These are phyloP conservation scores for Exobasidium rhododendri DNA, from an alignment of 1,284 basidiomycete species.

Conservation along the genomic window DNA sequence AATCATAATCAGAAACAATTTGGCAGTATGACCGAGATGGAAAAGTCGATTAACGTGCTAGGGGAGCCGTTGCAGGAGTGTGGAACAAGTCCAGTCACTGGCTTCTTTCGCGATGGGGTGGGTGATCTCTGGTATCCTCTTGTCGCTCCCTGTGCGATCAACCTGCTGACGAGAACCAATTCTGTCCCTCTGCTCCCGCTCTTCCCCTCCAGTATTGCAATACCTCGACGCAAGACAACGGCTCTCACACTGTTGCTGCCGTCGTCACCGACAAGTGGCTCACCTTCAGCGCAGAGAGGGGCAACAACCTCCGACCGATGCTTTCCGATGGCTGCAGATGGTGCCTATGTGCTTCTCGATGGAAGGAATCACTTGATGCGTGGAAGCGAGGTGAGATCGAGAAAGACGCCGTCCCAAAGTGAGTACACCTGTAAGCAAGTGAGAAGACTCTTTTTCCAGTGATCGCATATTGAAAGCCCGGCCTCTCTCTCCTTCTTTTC, in stretches of 20 bases:
- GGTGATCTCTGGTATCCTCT: too few relatives aligned
- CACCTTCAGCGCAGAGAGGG: constrained; percentile 33
- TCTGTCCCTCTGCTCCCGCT: too few relatives aligned
- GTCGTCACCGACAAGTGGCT: constrained; percentile 35
- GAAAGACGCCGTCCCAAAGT: constrained; percentile 28
- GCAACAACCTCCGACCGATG: constrained; percentile 38
- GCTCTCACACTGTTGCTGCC: constrained; percentile 38
- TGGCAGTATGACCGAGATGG: constrained; percentile 23
- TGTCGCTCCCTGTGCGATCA: too few relatives aligned
- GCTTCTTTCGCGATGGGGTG: constrained; percentile 35
- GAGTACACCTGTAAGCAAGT: too few relatives aligned
- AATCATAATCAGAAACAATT: neutral
- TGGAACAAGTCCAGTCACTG: constrained; percentile 34
- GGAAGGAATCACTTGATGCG: constrained; percentile 70
- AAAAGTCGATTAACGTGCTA: constrained; percentile 35
- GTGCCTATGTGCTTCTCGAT: constrained; percentile 40
- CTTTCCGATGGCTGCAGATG: constrained; percentile 36
- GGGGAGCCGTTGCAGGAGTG: constrained; percentile 30
- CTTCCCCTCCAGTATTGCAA: constrained; percentile 33
- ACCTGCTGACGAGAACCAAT: too few relatives aligned
- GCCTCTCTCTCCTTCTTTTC: too few relatives aligned
- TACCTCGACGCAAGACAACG: constrained; percentile 31
- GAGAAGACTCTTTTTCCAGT: too few relatives aligned
- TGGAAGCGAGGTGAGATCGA: constrained; percentile 76
- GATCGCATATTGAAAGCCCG: too few relatives aligned